Base-by-base conservation (phyloP, 148 eudicot species). In the Silene latifolia region DNA sequence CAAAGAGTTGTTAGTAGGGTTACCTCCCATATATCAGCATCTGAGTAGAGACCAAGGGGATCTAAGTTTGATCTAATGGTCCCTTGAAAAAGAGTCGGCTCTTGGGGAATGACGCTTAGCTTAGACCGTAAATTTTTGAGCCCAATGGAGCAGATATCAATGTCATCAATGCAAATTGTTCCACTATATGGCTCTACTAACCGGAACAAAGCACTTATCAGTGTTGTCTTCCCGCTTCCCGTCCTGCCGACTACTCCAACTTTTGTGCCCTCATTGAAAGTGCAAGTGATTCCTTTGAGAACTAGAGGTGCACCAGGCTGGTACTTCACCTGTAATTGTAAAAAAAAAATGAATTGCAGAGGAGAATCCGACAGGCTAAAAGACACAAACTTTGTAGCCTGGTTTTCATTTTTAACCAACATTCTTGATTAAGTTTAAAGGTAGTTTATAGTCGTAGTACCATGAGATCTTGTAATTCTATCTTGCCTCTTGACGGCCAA, bases 181-280 rank as follows among this genome's bases (percentile, higher is more conserved):
- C 90, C 92, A 54, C 85, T 77, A 15, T 76, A 59, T 24, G 90
- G 95, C 56, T 88, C 92, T 56, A 90, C 90, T 65, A 90, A 60
- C 8, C 89, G 86, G 64, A 89, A 89, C 67, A 86, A 77, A 56
- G 91, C 89, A 66, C 91, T 80, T 56, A 88, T 83, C 23, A 90
- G 79, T 32, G 90, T 90, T n/a, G 95, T 88, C 76, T 88, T 90
- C 10, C 95, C 95, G 74, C 91, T 88, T 19, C 91, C 88, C 2
- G 90, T 90, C 72, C 95, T 83, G 51, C 95, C 95, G 14, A 90
- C 91, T 17, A 90, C 85, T 57, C 91, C 95, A 10, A 88, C 80
- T 78, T 78, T 74, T 17, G 76, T 79, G 58, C 89, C 91, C 77
- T 80, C 89, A 60, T 73, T 61, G 60, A 90, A 82, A 69, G 81